phyloP scores from a whole-genome alignment of 768 basidiomycete genomes.

The Leccinum incarnatum region DNA sequence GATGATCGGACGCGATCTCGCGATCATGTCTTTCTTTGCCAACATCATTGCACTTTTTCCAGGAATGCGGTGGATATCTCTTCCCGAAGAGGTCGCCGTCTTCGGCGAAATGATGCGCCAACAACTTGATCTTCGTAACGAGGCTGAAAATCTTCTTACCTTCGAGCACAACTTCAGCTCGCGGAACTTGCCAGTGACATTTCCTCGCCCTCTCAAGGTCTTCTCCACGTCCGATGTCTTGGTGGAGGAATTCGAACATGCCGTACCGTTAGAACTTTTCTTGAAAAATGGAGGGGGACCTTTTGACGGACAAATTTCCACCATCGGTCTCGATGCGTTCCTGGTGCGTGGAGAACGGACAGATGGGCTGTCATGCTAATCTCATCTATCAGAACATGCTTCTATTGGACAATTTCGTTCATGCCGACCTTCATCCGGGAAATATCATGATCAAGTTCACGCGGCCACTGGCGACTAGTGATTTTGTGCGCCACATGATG shows the following conservation, averaged over 20 bases:
- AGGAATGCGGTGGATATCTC: constrained; percentile 94
- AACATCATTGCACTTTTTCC: constrained; percentile 73
- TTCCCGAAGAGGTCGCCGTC: constrained; percentile 91
- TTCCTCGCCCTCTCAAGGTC: constrained; percentile 80
- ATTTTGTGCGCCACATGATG: constrained; percentile 61
- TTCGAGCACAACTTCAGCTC: constrained; percentile 87
- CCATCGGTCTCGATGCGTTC: constrained; percentile 92
- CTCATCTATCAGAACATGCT: constrained; percentile 80
- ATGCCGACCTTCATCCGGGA: constrained; percentile 86
- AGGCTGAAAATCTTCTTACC: constrained; percentile 79
- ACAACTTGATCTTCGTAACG: constrained; percentile 87
- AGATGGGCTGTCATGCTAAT: constrained; percentile 1
- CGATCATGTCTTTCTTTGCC: constrained; percentile 95
- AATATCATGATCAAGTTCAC: constrained; percentile 99
- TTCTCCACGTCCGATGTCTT: constrained; percentile 83
- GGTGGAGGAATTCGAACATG: constrained; percentile 92
- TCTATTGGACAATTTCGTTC: constrained; percentile 95
- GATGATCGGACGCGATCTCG: constrained; percentile 83
- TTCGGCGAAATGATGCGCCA: constrained; percentile 97
- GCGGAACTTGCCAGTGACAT: constrained; percentile 78
- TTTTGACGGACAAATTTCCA: constrained; percentile 86
- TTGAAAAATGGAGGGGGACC: constrained; percentile 89
- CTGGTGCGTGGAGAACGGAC: constrained; percentile 51
- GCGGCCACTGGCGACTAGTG: constrained; percentile 71
- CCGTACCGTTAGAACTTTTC: constrained; percentile 84